Evolutionary conservation across 148 eudicot species (phyloP).

Genomic region (Fagopyrum homotropicum): DNA sequence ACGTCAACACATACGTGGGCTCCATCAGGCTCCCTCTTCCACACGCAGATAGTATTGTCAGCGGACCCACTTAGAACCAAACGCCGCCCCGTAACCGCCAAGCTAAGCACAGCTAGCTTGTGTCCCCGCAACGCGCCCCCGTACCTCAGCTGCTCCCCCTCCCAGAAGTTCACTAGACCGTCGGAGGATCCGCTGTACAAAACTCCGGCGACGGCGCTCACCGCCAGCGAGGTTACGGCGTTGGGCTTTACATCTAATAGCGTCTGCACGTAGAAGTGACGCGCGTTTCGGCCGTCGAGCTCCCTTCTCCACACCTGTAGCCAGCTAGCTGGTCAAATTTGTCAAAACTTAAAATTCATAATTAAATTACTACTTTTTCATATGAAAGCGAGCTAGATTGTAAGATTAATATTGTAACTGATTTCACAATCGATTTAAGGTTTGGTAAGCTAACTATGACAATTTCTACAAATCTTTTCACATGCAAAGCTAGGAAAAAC

Average conservation of each 20-base stretch:
- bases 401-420: not conserved
- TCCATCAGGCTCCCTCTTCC: slow-evolving; percentile 8
- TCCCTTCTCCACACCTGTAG: slow-evolving; percentile 13
- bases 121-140: slow-evolving; percentile 10
- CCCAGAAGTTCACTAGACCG: slow-evolving; percentile 13
- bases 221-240: slow-evolving; percentile 6
- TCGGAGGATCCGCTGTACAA: slow-evolving; percentile 10
- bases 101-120: slow-evolving; percentile 6
- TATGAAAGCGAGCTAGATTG: not conserved
- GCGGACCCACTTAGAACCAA: slow-evolving; percentile 14
- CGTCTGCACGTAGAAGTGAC: slow-evolving; percentile 12
- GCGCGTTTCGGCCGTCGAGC: not conserved
- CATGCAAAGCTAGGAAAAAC: not conserved
- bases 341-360: not conserved
- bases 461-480: not conserved
- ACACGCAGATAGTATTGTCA: slow-evolving; percentile 8
- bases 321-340: not conserved
- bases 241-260: not conserved
- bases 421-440: not conserved
- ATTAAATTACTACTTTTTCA: not conserved
- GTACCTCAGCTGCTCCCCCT: slow-evolving; percentile 1
- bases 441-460: not conserved
- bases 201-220: not conserved
- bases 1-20: not conserved
- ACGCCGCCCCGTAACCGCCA: slow-evolving; percentile 1